Evolutionary conservation across 164 flowering plant species (phyloP).

Genomic region (Liquidambar formosana): DNA sequence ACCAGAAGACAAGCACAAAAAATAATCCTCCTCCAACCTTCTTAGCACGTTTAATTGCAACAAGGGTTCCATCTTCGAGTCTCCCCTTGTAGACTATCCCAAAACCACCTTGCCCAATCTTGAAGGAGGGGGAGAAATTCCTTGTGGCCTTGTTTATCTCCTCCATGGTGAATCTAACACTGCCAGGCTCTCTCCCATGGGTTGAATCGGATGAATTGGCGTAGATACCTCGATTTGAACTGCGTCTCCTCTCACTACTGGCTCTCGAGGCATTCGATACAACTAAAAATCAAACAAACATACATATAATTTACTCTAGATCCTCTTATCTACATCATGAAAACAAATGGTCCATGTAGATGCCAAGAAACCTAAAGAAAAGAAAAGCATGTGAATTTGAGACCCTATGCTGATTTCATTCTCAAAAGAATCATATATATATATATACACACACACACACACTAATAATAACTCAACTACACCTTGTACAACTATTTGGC

Average conservation of each 20-base stretch:
- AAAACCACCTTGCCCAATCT: constrained; percentile 94
- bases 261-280: constrained; percentile 30
- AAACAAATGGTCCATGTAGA: neutral
- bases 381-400: too few relatives aligned
- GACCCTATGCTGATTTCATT: too few relatives aligned
- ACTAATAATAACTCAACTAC: too few relatives aligned
- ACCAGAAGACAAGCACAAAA: neutral
- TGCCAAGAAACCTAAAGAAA: neutral
- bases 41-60: constrained; percentile 91
- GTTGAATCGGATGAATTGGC: constrained; percentile 38
- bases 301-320: neutral
- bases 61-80: constrained; percentile 68
- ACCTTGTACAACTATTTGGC: too few relatives aligned
- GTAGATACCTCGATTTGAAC: constrained; percentile 38
- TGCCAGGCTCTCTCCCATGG: constrained; percentile 44
- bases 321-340: neutral
- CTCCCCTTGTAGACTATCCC: constrained; percentile 85
- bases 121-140: constrained; percentile 72
- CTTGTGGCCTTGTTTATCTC: constrained; percentile 73
- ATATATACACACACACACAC: too few relatives aligned
- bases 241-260: constrained; percentile 29
- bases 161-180: constrained; percentile 52
- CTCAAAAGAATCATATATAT: too few relatives aligned
- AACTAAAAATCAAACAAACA: constrained; percentile 12
- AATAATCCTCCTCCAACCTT: constrained; percentile 48